Evolutionary conservation across 176 grass and related monocot genomes (phyloP), one percentile per base, ranked within the genome.

Genomic region (Zizania latifolia): DNA sequence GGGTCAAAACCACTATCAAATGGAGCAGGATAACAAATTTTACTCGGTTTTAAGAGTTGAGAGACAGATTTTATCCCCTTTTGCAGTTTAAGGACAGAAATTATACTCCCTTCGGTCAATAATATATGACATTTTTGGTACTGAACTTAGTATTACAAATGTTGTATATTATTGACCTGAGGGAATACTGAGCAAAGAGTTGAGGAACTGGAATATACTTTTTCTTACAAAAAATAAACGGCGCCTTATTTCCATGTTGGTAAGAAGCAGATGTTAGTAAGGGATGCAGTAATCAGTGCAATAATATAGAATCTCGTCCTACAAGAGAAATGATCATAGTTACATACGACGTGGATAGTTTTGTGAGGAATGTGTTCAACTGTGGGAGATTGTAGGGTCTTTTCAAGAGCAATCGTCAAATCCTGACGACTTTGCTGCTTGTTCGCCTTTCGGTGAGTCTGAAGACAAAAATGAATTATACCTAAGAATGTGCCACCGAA

Each of bases 361-460:
- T 83, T 92, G 77, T 86, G 93, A 71, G 95, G 79, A 38, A 78
- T 48, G 77, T 76, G 81, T 79, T 99, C 84, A 63, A 85, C 46
- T 72, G 80, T 58, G 17, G 37, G 31, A 94, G 43, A n/a, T 82
- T 77, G 67, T 31, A 64, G 30, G 9, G 40, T n/a, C 70, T 88
- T 79, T 61, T 90, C 82, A 66, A 74, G 72, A 81, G 67, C 53
- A 79, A 16, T 72, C 11, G 75, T 72, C 65, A 85, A 75, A 78
- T 54, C 88, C 70, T 78, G 65, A 82, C 45, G 60, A 79, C 15
- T 45, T 65, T 77, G 60, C 76, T 67, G 66, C 79, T 92, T 92
- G 68, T 48, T 90, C 19, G 71, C 73, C 72, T 90, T 94, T 69
- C 84, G 92, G 78, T 99, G 89, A 63, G 95, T 92, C 95, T 99